A percentile compares a stretch with the other conserved stretches of the same genome.
These are phyloP conservation scores for Lolium perenne DNA, from an alignment of 176 grass and related monocot species.

Conservation along the genomic window DNA sequence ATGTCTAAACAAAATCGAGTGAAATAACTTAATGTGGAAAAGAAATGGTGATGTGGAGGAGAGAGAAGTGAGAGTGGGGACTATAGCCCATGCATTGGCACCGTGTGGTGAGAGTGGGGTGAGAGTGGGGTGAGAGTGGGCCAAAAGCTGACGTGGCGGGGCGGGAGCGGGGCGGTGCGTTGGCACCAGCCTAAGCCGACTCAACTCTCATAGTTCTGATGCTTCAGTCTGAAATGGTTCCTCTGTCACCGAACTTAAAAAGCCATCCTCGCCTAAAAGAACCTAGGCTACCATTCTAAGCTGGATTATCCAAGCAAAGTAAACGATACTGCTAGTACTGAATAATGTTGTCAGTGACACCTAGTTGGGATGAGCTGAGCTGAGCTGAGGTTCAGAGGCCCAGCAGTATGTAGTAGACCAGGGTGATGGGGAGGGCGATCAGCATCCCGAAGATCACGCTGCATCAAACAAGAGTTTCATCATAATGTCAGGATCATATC, in stretches of 20 bases:
- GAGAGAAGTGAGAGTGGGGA: no score
- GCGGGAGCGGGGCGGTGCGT: no score
- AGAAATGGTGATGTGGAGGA: no score
- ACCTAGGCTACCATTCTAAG: conserved; percentile 1
- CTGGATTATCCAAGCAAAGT: conserved; percentile 27
- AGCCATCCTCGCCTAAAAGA: background rate
- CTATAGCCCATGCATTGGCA: no score
- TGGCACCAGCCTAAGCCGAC: no score
- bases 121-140: no score
- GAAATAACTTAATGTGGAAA: no score
- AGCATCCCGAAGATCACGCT: conserved; percentile 93
- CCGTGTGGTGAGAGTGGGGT: no score
- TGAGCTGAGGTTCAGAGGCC: conserved; percentile 54
- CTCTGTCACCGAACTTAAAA: background rate
- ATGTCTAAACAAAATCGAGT: no score
- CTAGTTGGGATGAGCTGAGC: background rate
- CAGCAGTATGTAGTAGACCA: conserved; percentile 88
- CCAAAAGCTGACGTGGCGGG: no score
- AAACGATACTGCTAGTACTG: conserved; percentile 18
- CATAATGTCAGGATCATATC: conserved; percentile 4
- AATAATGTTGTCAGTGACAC: conserved; percentile 19
- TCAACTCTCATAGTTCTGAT: conserved; percentile 25
- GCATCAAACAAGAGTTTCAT: conserved; percentile 26
- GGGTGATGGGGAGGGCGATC: conserved; percentile 80
- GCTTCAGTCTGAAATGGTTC: conserved; percentile 10